phyloP scores from a whole-genome alignment of 768 basidiomycete species.

The Amanita phalloides region DNA sequence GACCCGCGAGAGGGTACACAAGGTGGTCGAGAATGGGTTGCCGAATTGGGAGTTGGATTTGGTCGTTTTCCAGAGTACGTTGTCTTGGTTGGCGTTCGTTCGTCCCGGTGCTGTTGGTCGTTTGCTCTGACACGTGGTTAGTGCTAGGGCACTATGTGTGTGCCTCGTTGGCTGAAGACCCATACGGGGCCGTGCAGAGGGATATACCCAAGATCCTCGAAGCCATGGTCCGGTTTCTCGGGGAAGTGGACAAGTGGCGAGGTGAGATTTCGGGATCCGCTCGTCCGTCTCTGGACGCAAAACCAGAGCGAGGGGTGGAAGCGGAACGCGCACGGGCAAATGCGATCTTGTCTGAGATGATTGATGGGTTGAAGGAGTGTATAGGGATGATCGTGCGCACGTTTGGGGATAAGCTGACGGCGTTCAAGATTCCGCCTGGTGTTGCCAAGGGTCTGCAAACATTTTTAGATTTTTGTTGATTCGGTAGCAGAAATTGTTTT shows the following conservation, averaged over 20 bases:
- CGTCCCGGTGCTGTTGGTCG: too few species aligned
- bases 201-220: slow-evolving; percentile 80
- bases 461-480: slow-evolving; percentile 53
- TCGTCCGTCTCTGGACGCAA: slow-evolving; percentile 10
- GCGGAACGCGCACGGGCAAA: slow-evolving; percentile 32
- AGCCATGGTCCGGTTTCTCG: slow-evolving; percentile 56
- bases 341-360: slow-evolving; percentile 28
- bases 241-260: slow-evolving; percentile 56
- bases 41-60: slow-evolving; percentile 56
- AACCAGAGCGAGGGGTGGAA: slow-evolving; percentile 16
- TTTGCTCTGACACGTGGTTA: neutral
- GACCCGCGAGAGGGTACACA: slow-evolving; percentile 41
- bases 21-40: slow-evolving; percentile 40
- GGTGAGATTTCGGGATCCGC: slow-evolving; percentile 30
- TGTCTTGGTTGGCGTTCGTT: too few species aligned
- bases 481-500: neutral
- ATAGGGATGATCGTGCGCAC: slow-evolving; percentile 56
- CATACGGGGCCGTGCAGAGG: slow-evolving; percentile 74
- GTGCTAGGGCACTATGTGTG: slow-evolving; percentile 60
- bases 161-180: slow-evolving; percentile 70
- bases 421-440: slow-evolving; percentile 70
- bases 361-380: slow-evolving; percentile 53
- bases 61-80: slow-evolving; percentile 49
- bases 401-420: slow-evolving; percentile 63
- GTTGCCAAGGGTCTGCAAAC: slow-evolving; percentile 58